Evolutionary conservation across 345 rosid species (phyloP), one percentile per base, ranked within the genome.

Genomic region (Nephelium lappaceum): DNA sequence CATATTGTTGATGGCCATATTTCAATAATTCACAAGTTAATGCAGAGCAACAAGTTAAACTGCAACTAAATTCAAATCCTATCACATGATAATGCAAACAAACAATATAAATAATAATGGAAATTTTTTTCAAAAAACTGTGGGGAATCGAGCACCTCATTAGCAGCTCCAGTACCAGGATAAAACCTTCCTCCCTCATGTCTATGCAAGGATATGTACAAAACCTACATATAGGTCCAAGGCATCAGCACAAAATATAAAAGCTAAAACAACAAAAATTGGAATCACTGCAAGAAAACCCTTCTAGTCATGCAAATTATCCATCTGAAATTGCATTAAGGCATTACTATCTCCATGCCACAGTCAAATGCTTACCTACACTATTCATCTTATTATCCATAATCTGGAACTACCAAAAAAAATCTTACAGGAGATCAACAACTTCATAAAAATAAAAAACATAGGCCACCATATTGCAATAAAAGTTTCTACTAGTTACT

Each of bases 141-240:
- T 11, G 38, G 47, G 57, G 14, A 67, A 60, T 70, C 47, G 73
- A 43, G 16, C 82, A 96, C 99, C 99, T 96, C 97, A 82, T 78
- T 53, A 76, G 91, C 92, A 81, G 98, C 91, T 85, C 98, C 97
- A 49, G 97, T 94, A 79, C 98, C 97, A 16, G 98, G 98, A 83
- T 94, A 93, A 81, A 96, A 96, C 73, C 75, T 88, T 64, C 97
- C 98, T 57, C 91, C 95, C 85, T 96, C 98, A 42, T 93, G 98
- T 81, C 99, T 90, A 80, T 96, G 99, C 81, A 96, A 81, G 69
- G 99, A 96, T 73, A 94, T 78, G 81, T 96, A 96, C 84, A 94
- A 83, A 64, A 96, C 98, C 99, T 96, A 85, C 19, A 77, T 47
- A 55, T 68, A 53, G 55, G 71, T 72, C 60, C 67, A 41, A 25